Conservation (phyloP, 192 early-diverging fungal genomes). For the Backusella australiensis region DNA sequence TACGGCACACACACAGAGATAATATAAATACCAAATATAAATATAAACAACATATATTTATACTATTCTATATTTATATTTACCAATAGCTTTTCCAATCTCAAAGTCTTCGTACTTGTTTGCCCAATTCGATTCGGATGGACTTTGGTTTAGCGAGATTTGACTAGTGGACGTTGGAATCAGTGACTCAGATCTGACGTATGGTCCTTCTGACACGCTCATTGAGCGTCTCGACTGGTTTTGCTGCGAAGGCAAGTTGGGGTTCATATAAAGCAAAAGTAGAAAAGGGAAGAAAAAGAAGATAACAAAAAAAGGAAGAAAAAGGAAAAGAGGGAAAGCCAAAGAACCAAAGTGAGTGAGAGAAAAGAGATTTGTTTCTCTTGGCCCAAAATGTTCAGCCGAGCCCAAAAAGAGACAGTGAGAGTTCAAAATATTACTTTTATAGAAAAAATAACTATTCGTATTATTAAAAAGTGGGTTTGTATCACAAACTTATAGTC, state of each 20-base stretch:
- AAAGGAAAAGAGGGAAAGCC: background rate
- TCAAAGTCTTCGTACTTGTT: constrained; percentile 37
- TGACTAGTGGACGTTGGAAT: background rate
- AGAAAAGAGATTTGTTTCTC: constrained; percentile 7
- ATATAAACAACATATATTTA: background rate
- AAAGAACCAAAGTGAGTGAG: background rate
- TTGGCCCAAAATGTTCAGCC: background rate
- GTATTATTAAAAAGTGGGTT: background rate
- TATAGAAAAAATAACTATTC: background rate
- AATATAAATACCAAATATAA: constrained; percentile 4
- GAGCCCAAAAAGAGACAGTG: background rate
- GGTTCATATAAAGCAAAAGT: background rate
- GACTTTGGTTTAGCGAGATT: background rate
- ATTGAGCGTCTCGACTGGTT: background rate
- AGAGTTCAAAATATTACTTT: background rate
- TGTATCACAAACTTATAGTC: background rate
- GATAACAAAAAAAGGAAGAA: background rate
- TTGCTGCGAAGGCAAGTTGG: background rate
- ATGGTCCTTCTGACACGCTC: background rate
- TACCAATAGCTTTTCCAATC: constrained; percentile 32
- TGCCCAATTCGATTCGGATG: constrained; percentile 22
- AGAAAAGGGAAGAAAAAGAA: background rate
- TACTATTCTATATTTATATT: background rate
- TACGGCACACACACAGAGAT: background rate
- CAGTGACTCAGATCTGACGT: background rate